Percentiles rank a stretch among this genome's conserved stretches.
These are phyloP conservation scores for Backusella liffmaniae DNA, from an alignment of 192 early-diverging fungal species.

Conservation along the genomic window DNA sequence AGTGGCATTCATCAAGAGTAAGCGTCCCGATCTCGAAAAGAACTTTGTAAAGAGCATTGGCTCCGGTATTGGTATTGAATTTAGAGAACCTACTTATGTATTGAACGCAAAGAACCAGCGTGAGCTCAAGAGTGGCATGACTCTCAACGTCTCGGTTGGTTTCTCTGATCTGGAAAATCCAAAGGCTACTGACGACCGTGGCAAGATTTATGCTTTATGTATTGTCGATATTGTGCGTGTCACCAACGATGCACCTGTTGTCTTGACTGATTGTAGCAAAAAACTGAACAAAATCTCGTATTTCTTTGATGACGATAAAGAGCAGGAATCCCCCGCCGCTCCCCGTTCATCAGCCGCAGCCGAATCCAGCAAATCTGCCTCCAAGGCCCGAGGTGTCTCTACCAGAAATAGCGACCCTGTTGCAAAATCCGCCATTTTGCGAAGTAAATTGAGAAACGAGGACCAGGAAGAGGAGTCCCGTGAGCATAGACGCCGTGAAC, in stretches of 20 bases:
- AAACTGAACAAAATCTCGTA: conserved; percentile 46
- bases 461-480: conserved; percentile 74
- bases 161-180: conserved; percentile 83
- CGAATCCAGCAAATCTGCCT: not conserved
- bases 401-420: conserved; percentile 27
- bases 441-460: conserved; percentile 80
- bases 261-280: conserved; percentile 58
- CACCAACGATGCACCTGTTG: conserved; percentile 52
- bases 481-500: conserved; percentile 75
- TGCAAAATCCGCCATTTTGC: conserved; percentile 65
- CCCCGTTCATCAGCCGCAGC: not conserved
- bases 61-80: conserved; percentile 93
- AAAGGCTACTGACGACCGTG: conserved; percentile 65
- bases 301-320: conserved; percentile 41
- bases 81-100: conserved; percentile 80
- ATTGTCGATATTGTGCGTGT: conserved; percentile 85
- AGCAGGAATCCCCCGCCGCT: conserved; percentile 8
- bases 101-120: conserved; percentile 71
- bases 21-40: conserved; percentile 83
- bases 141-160: conserved; percentile 80
- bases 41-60: conserved; percentile 89
- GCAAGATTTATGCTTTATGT: conserved; percentile 81
- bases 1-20: conserved; percentile 63
- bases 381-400: not conserved
- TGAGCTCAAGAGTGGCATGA: conserved; percentile 78